Evolutionary conservation across 2,329 filamentous ascomycete genomes (phyloP).

Genomic region (Diplocarpon mali): DNA sequence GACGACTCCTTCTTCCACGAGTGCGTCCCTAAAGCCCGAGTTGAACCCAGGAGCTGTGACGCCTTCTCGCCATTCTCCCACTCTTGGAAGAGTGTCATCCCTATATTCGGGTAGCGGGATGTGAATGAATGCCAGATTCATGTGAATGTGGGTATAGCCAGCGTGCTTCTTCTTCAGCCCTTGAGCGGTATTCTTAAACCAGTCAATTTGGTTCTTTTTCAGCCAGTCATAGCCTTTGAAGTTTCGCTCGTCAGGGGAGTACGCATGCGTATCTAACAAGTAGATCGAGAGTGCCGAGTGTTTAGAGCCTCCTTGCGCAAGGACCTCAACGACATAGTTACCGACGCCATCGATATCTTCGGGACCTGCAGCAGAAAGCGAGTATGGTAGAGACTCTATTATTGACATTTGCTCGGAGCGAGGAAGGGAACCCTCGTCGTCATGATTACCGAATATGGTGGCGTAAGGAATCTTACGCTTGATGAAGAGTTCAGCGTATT

Average conservation of each 20-base stretch:
- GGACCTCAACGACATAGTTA: conserved; percentile 87
- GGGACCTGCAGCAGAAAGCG: conserved; percentile 74
- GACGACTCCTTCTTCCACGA: conserved; percentile 74
- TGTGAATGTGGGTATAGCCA: conserved; percentile 82
- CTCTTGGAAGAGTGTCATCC: conserved; percentile 43
- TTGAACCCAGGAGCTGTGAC: conserved; percentile 86
- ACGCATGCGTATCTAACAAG: conserved; percentile 83
- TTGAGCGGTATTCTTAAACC: conserved; percentile 75
- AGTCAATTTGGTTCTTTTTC: conserved; percentile 85
- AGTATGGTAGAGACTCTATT: conserved; percentile 79
- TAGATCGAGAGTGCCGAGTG: conserved; percentile 94
- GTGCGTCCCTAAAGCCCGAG: conserved; percentile 80
- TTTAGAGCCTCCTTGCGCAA: conserved; percentile 65
- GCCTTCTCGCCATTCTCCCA: conserved; percentile 69
- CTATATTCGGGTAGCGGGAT: conserved; percentile 89
- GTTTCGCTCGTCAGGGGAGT: conserved; percentile 78
- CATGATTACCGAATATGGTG: conserved; percentile 94
- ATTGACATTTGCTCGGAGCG: conserved; percentile 74
- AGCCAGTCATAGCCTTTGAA: conserved; percentile 97
- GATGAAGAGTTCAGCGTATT: conserved; percentile 75
- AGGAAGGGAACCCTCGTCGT: conserved; percentile 71
- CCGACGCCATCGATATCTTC: conserved; percentile 79
- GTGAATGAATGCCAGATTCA: conserved; percentile 95
- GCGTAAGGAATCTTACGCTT: conserved; percentile 86
- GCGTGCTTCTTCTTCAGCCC: conserved; percentile 65